Evolutionary conservation across 257 asterid species (phyloP).

Genomic region (Solanum pimpinellifolium): DNA sequence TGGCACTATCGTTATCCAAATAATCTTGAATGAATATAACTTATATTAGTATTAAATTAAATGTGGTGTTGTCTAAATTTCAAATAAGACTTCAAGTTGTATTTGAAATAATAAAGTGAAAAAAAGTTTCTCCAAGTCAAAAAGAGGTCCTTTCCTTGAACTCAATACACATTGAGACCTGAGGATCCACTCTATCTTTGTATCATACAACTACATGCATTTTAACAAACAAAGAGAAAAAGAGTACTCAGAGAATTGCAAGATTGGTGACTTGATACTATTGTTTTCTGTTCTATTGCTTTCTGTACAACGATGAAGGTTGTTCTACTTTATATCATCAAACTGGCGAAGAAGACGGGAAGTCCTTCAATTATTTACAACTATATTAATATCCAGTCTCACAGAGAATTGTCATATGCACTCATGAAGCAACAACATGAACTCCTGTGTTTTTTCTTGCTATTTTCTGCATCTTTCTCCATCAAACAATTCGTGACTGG

Average conservation of each 20-base stretch:
- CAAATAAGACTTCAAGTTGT: not conserved
- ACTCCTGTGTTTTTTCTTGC: conserved; percentile 7
- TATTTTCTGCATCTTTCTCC: conserved; percentile 8
- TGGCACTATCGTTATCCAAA: not conserved
- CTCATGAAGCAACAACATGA: conserved; percentile 9
- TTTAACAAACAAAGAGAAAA: not conserved
- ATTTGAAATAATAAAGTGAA: not conserved
- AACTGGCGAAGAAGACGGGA: not conserved
- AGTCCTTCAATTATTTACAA: not conserved
- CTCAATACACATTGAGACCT: not conserved
- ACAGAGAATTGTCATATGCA: conserved; percentile 8
- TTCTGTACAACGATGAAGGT: not conserved
- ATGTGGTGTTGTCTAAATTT: not conserved
- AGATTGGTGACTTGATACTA: not conserved
- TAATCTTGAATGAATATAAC: not conserved
- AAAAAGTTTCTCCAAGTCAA: too few species aligned
- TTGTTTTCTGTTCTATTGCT: not conserved
- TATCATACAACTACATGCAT: not conserved
- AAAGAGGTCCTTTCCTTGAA: not conserved
- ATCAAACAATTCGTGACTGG: conserved; percentile 20
- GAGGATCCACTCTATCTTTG: not conserved
- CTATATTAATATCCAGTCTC: not conserved
- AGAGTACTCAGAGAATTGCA: not conserved
- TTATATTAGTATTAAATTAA: not conserved
- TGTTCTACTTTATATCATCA: not conserved